These are phyloP conservation scores for Moesziomyces globuligerus DNA, from an alignment of 1,284 basidiomycete genomes.

Conservation along the genomic window DNA sequence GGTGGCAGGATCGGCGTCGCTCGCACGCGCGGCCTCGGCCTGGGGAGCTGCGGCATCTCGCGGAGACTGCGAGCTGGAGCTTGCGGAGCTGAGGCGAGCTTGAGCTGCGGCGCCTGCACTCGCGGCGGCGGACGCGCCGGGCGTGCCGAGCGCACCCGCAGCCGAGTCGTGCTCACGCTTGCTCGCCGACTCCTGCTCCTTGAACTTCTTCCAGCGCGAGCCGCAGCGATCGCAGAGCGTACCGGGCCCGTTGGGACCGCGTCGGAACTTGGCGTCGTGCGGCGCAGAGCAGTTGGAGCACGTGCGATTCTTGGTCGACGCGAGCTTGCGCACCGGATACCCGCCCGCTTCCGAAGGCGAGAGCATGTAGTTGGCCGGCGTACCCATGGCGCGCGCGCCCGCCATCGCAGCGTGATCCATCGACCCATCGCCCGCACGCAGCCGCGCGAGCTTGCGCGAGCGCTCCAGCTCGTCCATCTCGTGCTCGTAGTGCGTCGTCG, in stretches of 20 bases:
- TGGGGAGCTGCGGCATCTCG: conserved; percentile 10
- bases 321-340: conserved; percentile 45
- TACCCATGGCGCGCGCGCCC: not conserved
- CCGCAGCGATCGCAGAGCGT: conserved; percentile 54
- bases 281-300: conserved; percentile 49
- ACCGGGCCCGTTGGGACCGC: conserved; percentile 46
- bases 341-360: conserved; percentile 12
- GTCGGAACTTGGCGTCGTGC: conserved; percentile 51
- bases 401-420: conserved; percentile 1
- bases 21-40: not conserved
- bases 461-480: conserved; percentile 36
- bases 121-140: not conserved
- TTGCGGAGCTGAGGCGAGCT: conserved; percentile 26
- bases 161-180: conserved; percentile 13
- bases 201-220: conserved; percentile 48
- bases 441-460: conserved; percentile 23
- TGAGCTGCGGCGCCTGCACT: conserved; percentile 14
- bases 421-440: conserved; percentile 8
- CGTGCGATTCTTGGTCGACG: conserved; percentile 52
- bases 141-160: not conserved
- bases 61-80: conserved; percentile 23
- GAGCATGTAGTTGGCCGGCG: conserved; percentile 9
- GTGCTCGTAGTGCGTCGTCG: conserved; percentile 27
- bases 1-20: not conserved
- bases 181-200: conserved; percentile 28